phyloP scores from a whole-genome alignment of 768 basidiomycete species.

The Psilocybe cubensis region DNA sequence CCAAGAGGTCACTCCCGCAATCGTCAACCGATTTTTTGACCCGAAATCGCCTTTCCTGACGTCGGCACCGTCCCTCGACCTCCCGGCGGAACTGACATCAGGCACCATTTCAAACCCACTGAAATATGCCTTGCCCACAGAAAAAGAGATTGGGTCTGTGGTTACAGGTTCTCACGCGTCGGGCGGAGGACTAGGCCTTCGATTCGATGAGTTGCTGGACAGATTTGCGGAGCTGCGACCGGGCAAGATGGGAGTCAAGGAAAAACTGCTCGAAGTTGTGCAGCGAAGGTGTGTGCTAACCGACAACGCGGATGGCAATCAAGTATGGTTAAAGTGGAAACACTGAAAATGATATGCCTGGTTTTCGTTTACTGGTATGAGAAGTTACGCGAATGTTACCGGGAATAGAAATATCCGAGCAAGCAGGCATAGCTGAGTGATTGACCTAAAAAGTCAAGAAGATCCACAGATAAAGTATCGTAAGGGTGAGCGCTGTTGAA shows the following conservation, averaged over 20 bases:
- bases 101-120: conserved; percentile 31
- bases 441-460: conserved; percentile 10
- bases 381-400: conserved; percentile 6
- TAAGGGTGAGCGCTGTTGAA: conserved; percentile 14
- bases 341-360: conserved; percentile 28
- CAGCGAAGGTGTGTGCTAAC: conserved; percentile 65
- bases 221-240: conserved; percentile 52
- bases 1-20: conserved; percentile 58
- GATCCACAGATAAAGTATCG: conserved; percentile 14
- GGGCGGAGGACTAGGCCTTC: conserved; percentile 65
- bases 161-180: conserved; percentile 67
- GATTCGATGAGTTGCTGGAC: conserved; percentile 62
- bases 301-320: conserved; percentile 62
- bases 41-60: conserved; percentile 49
- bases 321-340: conserved; percentile 67
- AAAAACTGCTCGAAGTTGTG: conserved; percentile 81
- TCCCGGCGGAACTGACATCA: conserved; percentile 36
- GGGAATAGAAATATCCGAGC: conserved; percentile 18
- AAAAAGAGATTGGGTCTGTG: conserved; percentile 67
- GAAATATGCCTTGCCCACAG: conserved; percentile 72
- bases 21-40: conserved; percentile 73
- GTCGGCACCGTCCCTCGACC: conserved; percentile 45
- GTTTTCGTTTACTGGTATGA: background rate
- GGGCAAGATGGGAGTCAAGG: conserved; percentile 64
- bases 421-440: conserved; percentile 8